Evolutionary conservation across 495 filamentous ascomycete genomes (phyloP).

Genomic region (Parachaetomium inaequale): DNA sequence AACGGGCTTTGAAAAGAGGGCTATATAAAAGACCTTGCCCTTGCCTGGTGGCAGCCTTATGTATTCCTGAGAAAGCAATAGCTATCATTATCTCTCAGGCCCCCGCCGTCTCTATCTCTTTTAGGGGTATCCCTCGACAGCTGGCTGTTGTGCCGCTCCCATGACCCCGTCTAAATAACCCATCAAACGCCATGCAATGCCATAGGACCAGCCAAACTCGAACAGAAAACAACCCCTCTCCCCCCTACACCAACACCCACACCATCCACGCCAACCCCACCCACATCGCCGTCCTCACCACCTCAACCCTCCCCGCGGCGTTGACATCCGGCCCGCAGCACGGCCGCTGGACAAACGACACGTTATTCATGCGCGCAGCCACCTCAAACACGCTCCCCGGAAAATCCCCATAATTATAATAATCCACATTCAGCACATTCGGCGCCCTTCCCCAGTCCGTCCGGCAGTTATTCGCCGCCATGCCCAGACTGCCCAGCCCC

Average conservation of each 20-base stretch:
- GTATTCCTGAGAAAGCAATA: background rate
- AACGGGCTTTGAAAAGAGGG: background rate
- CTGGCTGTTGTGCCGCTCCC: no score
- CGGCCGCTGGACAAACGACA: slow-evolving; percentile 65
- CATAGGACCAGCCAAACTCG: slow-evolving; percentile 1
- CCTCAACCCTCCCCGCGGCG: slow-evolving; percentile 21
- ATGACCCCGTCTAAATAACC: background rate
- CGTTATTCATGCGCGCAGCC: slow-evolving; percentile 79
- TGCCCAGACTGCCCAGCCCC: slow-evolving; percentile 67
- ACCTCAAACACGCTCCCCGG: slow-evolving; percentile 87
- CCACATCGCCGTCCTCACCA: slow-evolving; percentile 12
- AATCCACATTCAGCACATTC: slow-evolving; percentile 87
- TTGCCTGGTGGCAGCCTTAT: background rate
- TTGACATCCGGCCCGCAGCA: slow-evolving; percentile 61
- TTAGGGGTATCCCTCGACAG: background rate
- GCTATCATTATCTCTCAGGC: background rate
- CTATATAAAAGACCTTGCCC: background rate
- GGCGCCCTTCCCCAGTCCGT: slow-evolving; percentile 66
- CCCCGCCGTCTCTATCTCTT: background rate
- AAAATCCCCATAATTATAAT: slow-evolving; percentile 68
- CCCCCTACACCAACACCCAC: slow-evolving; percentile 8
- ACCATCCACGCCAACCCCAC: slow-evolving; percentile 16
- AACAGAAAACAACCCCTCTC: background rate
- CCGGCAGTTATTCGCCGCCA: slow-evolving; percentile 65
- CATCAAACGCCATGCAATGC: slow-evolving; percentile 17